Base-by-base conservation (phyloP, 2,329 filamentous ascomycete genomes). In the Xylaria multiplex region DNA sequence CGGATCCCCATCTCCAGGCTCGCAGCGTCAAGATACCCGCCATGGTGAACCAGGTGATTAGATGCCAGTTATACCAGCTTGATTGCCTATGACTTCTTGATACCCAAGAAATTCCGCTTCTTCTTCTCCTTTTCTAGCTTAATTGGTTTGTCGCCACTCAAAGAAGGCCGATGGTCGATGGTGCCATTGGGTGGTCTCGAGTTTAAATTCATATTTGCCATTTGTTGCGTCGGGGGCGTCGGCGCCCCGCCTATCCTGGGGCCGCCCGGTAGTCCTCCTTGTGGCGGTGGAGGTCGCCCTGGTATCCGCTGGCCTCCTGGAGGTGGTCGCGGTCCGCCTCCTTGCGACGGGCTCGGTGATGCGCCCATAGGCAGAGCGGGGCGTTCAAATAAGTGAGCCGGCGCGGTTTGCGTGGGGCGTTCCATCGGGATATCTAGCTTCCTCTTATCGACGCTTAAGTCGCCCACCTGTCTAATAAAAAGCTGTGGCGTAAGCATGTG, bases 401-500 rank as follows among this genome's bases (percentile, higher is more conserved):
- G 96, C 0, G 94, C 92, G 67, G 90, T 90, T n/a, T 89, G 91
- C 74, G 90, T 89, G 2, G 93, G 93, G 45, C 90, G 85, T 68
- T 97, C 93, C 63, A 90, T 84, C 0, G 95, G 96, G 5, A 99
- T 86, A 72, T 93, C 90, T 16, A 99, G 85, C 52, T 88, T 86
- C 59, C 91, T 86, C 74, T 90, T 90, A 74, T 93, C 91, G 42
- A 88, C 85, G 67, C 90, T 91, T 14, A 98, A 84, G 74, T 97
- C 93, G 19, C 88, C 87, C 1, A 97, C 81, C 77, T 98, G 94
- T 45, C 91, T 89, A 40, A 97, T 80, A 77, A 94, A 99, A 22
- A 96, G 84, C 48, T 88, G 83, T 0, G 96, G 95, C 0, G 90
- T 96, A 53, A 97, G 83, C 94, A 99, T 97, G 77, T 99, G 96